phyloP scores from a whole-genome alignment of 225 moss, liverwort and hornwort species.

The Thuidium tamariscinum region DNA sequence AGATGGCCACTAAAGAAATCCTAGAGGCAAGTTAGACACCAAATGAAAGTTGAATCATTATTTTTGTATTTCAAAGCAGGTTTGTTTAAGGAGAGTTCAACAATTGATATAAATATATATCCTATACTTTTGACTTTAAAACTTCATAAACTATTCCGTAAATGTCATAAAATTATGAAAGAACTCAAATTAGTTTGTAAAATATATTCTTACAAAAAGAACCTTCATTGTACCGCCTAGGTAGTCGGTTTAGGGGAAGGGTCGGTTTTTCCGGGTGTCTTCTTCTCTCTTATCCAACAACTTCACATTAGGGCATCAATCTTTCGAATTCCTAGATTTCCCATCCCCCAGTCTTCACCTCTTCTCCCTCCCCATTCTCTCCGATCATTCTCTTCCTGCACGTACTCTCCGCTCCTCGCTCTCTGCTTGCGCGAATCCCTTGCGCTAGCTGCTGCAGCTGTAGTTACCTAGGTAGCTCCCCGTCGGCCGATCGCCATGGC shows the following conservation, averaged over 20 bases:
- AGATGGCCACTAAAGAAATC: not conserved
- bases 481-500: not conserved
- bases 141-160: not conserved
- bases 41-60: not conserved
- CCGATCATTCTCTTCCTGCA: not conserved
- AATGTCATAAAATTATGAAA: not conserved
- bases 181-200: not conserved
- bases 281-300: not conserved
- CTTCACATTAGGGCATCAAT: not conserved
- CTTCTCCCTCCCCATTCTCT: not conserved
- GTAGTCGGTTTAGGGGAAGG: not conserved
- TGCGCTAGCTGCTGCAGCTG: not conserved
- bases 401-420: not conserved
- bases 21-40: not conserved
- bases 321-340: not conserved
- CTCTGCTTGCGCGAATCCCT: too few relatives aligned
- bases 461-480: not conserved
- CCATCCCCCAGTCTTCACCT: too few relatives aligned
- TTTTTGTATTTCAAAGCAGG: not conserved
- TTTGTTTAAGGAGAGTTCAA: rapidly evolving
- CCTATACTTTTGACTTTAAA: not conserved
- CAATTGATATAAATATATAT: rapidly evolving
- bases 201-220: not conserved
- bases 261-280: too few relatives aligned
- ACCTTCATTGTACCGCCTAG: not conserved